Base-by-base conservation (phyloP, 2,329 filamentous ascomycete genomes). In the Penicillium glabrum region DNA sequence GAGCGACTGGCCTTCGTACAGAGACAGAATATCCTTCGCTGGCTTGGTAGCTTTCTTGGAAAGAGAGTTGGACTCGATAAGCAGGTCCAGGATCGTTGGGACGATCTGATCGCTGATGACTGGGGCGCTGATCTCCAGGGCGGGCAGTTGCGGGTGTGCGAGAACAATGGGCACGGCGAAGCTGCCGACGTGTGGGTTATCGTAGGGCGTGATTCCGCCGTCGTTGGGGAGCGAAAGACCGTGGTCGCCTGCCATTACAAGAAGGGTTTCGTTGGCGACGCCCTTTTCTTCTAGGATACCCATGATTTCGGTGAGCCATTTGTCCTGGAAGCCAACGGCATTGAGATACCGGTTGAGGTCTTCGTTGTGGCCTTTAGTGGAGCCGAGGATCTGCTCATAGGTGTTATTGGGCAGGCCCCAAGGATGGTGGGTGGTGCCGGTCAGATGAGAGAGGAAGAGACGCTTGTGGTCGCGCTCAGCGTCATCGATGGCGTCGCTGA, bases 1-100 rank as follows among this genome's bases (percentile, higher is more conserved):
- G 8, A 80, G 67, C 0, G 77, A 80, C 56, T 80, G 79, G 16
- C 77, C 79, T 61, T 81, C 75, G 64, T 80, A 80, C 53, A 79
- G 68, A 14, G 76, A 70, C 8, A 77, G 69, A 1, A 81, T 66
- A 52, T 78, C 73, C 9, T 67, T 65, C 3, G 76, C 75, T 6
- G 72, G 70, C 1, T 66, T 58, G 5, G 61, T 63, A 52, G 74
- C 72, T 23, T 66, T 54, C 1, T 62, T 44, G 49, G 75, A 66
- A 19, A 81, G 63, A 3, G 78, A 80, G 24, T 69, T 66, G 26
- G 77, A 76, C 53, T 73, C 69, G 46, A 77, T 66, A 19, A 80
- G 69, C 0, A 80, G 72, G 59, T 81, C 79, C 9, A 81, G 73
- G 51, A 81, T 72, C 1, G 77, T 79, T 3, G 79, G 79, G 2